Conservation (phyloP, 2,329 filamentous ascomycete species). For the Cryphonectria radicalis region DNA sequence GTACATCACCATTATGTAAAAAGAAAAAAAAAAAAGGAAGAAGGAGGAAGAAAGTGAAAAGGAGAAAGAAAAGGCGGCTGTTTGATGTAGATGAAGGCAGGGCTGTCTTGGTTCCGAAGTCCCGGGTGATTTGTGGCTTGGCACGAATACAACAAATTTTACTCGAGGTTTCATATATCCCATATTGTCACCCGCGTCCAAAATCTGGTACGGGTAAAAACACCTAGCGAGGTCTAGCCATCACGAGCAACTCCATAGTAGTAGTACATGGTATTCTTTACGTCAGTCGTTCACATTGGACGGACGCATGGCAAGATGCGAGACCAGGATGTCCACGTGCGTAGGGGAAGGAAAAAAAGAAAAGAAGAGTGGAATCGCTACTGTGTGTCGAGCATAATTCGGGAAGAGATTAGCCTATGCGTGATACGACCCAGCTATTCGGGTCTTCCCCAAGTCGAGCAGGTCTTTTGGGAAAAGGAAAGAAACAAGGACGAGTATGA, state of each 20-base stretch:
- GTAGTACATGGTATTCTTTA: no score
- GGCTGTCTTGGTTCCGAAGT: background rate
- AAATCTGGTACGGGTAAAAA: background rate
- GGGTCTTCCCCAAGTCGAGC: background rate
- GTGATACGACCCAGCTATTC: background rate
- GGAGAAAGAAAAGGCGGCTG: background rate
- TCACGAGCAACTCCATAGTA: background rate
- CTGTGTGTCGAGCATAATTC: background rate
- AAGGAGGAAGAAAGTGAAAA: no score
- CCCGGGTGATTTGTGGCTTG: background rate
- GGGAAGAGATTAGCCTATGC: constrained; percentile 11
- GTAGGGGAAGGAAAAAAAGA: no score
- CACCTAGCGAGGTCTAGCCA: background rate
- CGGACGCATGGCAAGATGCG: background rate
- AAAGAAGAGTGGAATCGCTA: background rate
- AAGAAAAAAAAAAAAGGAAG: background rate
- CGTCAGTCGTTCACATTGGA: no score
- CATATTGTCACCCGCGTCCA: background rate
- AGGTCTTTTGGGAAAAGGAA: background rate
- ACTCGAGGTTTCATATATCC: background rate
- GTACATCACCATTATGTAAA: background rate
- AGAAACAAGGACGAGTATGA: background rate
- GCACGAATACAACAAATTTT: background rate
- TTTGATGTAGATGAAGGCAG: background rate
- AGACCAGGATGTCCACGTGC: constrained; percentile 5